These are phyloP conservation scores for Cladophialophora carrionii DNA, from an alignment of 2,329 filamentous ascomycete genomes.

Conservation along the genomic window DNA sequence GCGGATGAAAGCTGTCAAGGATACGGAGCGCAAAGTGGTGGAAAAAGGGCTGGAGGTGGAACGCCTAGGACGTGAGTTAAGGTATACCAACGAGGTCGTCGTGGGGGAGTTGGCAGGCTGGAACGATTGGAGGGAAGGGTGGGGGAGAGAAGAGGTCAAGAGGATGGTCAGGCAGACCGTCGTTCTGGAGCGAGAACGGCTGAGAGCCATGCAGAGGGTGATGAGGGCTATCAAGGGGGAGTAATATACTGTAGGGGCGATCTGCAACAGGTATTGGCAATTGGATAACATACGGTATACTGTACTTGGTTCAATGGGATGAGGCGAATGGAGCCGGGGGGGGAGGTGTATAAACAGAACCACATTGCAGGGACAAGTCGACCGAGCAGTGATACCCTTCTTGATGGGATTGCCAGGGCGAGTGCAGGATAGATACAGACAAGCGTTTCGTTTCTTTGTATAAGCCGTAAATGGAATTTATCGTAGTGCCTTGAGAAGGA, in stretches of 20 bases:
- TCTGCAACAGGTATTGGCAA: neutral
- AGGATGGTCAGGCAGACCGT: conserved; percentile 79
- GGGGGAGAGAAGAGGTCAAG: conserved; percentile 73
- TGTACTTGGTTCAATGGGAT: neutral
- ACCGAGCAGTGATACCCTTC: neutral
- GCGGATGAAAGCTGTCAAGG: conserved; percentile 76
- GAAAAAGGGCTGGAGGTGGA: conserved; percentile 71
- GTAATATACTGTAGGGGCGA: neutral
- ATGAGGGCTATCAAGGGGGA: conserved; percentile 61
- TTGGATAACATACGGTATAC: neutral
- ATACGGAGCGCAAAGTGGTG: conserved; percentile 78
- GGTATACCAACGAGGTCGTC: conserved; percentile 92
- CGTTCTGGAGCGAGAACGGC: conserved; percentile 74
- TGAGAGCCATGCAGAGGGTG: conserved; percentile 80
- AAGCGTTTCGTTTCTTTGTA: neutral
- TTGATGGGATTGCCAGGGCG: neutral
- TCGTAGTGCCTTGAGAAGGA: neutral
- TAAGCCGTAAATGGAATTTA: neutral
- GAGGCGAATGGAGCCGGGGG: neutral
- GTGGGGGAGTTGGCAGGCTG: conserved; percentile 89
- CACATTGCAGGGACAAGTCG: neutral
- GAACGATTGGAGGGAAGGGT: conserved; percentile 83
- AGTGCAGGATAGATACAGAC: neutral
- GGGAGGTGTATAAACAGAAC: neutral
- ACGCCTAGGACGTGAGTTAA: conserved; percentile 75